Percentiles rank a stretch among this genome's conserved stretches.
These are phyloP conservation scores for Plasmodium gonderi DNA, from an alignment of 169 alveolate genomes.

Conservation along the genomic window DNA sequence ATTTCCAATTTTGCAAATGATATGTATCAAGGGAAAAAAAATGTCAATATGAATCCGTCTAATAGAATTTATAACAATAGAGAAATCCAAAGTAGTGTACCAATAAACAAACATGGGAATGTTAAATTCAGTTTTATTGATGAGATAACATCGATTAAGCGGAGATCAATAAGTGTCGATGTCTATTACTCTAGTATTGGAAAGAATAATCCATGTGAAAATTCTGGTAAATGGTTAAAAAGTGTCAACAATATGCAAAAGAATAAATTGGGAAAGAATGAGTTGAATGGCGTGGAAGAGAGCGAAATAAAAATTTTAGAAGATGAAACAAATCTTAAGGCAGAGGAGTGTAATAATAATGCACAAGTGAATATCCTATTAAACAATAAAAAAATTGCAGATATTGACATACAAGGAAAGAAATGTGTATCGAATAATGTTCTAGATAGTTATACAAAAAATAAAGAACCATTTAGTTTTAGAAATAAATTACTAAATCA, in stretches of 20 bases:
- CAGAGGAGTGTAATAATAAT: neutral
- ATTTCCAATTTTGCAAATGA: neutral
- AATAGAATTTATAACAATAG: neutral
- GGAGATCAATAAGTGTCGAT: slow-evolving; percentile 38
- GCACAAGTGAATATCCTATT: neutral
- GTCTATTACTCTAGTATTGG: slow-evolving; percentile 5
- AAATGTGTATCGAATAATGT: neutral
- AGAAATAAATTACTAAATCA: slow-evolving; percentile 48
- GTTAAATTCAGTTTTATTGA: neutral
- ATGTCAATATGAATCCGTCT: neutral
- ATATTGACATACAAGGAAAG: neutral
- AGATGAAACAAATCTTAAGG: neutral
- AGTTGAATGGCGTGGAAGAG: no score
- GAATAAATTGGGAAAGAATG: neutral
- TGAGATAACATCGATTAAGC: neutral
- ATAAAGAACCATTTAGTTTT: slow-evolving; percentile 11
- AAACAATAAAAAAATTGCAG: neutral
- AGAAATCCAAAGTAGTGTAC: neutral
- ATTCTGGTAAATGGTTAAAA: neutral
- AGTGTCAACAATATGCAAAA: neutral
- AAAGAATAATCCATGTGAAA: neutral
- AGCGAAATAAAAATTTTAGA: neutral
- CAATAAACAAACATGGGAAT: neutral
- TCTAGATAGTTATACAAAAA: slow-evolving; percentile 11
- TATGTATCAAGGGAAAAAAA: slow-evolving; percentile 7